Percentiles rank a stretch among this genome's conserved stretches.
phyloP scores from a whole-genome alignment of 75 land plant genomes.

The Picea sitchensis region DNA sequence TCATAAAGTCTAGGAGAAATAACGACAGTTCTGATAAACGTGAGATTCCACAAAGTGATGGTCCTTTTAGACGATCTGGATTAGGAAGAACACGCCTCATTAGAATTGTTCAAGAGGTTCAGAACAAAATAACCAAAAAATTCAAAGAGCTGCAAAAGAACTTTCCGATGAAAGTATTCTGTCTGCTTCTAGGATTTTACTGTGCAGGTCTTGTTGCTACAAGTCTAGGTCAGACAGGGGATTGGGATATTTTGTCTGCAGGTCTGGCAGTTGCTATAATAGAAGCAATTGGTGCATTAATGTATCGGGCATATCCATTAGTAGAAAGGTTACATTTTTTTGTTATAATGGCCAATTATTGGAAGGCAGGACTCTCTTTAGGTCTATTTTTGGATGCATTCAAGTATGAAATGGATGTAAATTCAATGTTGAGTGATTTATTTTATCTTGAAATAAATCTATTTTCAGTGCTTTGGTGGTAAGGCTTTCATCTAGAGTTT shows the following conservation, averaged over 20 bases:
- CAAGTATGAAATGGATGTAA: constrained; percentile 42
- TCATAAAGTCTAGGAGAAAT: constrained; percentile 5
- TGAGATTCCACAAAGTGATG: background rate
- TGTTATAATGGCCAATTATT: constrained; percentile 54
- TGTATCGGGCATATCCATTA: constrained; percentile 44
- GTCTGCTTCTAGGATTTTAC: constrained; percentile 61
- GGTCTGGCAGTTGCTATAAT: constrained; percentile 67
- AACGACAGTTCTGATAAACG: background rate
- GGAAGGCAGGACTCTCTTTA: constrained; percentile 71
- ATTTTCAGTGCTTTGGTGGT: constrained; percentile 20
- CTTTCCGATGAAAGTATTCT: constrained; percentile 56
- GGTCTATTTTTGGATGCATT: constrained; percentile 81
- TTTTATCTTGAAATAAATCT: constrained; percentile 18
- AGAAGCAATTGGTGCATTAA: constrained; percentile 66
- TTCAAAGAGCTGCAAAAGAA: constrained; percentile 47
- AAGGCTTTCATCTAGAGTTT: background rate
- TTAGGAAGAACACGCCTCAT: constrained; percentile 42
- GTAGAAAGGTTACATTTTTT: constrained; percentile 25
- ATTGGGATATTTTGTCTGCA: constrained; percentile 79
- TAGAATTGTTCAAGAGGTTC: constrained; percentile 33
- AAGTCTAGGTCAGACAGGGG: constrained; percentile 78
- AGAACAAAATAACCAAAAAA: constrained; percentile 23
- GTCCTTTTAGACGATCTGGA: background rate
- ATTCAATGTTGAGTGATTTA: constrained; percentile 11
- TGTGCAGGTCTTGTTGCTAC: constrained; percentile 69